Evolutionary conservation across 2,329 filamentous ascomycete species (phyloP).

Genomic region (Ophiostoma fasciatum): DNA sequence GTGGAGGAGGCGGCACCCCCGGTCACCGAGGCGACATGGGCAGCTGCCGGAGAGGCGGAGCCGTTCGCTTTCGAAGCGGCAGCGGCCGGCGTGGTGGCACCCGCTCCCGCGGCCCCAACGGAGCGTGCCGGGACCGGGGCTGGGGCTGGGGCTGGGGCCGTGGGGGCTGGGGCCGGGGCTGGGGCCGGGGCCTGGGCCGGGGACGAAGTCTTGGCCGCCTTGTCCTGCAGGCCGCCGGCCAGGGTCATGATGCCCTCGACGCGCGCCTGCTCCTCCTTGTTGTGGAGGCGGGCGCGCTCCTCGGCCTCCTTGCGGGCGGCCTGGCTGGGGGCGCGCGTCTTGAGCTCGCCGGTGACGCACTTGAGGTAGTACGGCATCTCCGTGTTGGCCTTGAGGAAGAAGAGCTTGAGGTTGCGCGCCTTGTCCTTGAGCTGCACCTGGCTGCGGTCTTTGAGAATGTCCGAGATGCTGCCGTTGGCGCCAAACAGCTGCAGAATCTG

Average conservation of each 20-base stretch:
- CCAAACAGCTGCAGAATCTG: slow-evolving; percentile 80
- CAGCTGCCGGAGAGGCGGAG: too few species aligned
- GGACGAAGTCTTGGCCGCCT: neutral
- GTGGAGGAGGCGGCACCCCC: too few species aligned
- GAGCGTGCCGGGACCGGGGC: too few species aligned
- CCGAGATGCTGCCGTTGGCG: slow-evolving; percentile 60
- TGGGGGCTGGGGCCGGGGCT: neutral
- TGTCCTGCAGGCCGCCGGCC: slow-evolving; percentile 35
- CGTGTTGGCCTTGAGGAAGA: slow-evolving; percentile 81
- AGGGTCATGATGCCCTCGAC: slow-evolving; percentile 46
- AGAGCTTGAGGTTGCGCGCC: slow-evolving; percentile 75
- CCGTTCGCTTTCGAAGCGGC: too few species aligned
- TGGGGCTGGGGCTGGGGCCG: neutral
- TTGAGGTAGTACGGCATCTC: slow-evolving; percentile 82
- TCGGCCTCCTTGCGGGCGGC: slow-evolving; percentile 55
- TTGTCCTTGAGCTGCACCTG: slow-evolving; percentile 92
- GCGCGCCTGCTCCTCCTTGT: slow-evolving; percentile 44
- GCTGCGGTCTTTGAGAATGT: slow-evolving; percentile 74
- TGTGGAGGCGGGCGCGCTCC: slow-evolving; percentile 42
- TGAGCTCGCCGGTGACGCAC: slow-evolving; percentile 78
- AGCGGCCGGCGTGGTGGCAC: too few species aligned
- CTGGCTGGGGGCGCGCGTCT: slow-evolving; percentile 65
- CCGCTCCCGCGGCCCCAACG: too few species aligned
- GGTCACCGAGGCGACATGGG: too few species aligned
- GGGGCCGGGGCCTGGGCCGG: neutral